A percentile compares a stretch with the other conserved stretches of the same genome.
phyloP scores from a whole-genome alignment of 495 filamentous ascomycete species.

The Penicillium turbatum region DNA sequence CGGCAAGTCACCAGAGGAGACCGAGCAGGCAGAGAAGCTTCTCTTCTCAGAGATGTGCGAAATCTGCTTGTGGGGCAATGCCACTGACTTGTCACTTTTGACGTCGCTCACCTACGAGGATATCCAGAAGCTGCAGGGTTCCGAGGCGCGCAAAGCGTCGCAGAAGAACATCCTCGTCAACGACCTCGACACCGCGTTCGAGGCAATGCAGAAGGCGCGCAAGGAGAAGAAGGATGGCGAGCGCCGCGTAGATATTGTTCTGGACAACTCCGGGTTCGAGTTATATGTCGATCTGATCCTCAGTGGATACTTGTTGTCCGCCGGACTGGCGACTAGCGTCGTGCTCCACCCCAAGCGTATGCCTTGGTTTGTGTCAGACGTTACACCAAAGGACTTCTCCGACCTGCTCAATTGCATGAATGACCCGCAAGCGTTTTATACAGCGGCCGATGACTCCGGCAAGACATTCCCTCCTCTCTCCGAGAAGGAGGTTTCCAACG shows the following conservation, averaged over 20 bases:
- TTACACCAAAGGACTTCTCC: slow-evolving; percentile 77
- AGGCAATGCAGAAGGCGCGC: slow-evolving; percentile 58
- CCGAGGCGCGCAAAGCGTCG: slow-evolving; percentile 72
- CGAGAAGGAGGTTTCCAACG: slow-evolving; percentile 60
- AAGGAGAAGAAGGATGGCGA: slow-evolving; percentile 49
- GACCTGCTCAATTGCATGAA: slow-evolving; percentile 73
- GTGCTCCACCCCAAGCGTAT: slow-evolving; percentile 92
- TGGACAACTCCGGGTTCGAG: slow-evolving; percentile 97
- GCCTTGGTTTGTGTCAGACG: slow-evolving; percentile 97
- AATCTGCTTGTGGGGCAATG: slow-evolving; percentile 97
- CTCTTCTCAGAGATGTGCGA: slow-evolving; percentile 93
- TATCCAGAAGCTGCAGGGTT: slow-evolving; percentile 91
- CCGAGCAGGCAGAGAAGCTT: slow-evolving; percentile 66
- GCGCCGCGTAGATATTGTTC: slow-evolving; percentile 80
- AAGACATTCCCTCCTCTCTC: slow-evolving; percentile 55
- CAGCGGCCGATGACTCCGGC: slow-evolving; percentile 61
- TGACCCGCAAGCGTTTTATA: slow-evolving; percentile 72
- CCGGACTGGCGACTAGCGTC: slow-evolving; percentile 76
- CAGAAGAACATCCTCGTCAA: slow-evolving; percentile 90
- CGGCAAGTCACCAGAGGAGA: slow-evolving; percentile 41
- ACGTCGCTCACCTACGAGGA: slow-evolving; percentile 90
- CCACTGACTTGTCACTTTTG: slow-evolving; percentile 87
- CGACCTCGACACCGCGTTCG: slow-evolving; percentile 70
- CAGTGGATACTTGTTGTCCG: slow-evolving; percentile 78
- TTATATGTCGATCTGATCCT: slow-evolving; percentile 91